Evolutionary conservation across 1,284 basidiomycete species (phyloP).

Genomic region (Ceratobasidium theobromae): DNA sequence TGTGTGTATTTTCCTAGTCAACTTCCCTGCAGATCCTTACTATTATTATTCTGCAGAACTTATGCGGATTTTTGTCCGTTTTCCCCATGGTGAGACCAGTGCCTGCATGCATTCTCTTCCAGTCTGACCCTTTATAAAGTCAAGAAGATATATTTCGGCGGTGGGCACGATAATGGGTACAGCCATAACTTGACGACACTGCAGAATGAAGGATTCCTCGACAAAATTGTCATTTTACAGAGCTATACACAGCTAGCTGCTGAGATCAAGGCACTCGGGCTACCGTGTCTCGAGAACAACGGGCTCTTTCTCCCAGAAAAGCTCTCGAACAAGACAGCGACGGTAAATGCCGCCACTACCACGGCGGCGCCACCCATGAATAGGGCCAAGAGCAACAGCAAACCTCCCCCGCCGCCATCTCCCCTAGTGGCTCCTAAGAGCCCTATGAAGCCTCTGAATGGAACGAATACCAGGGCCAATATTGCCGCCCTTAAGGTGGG

Average conservation of each 20-base stretch:
- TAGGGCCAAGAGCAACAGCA: background rate
- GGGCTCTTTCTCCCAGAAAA: constrained; percentile 65
- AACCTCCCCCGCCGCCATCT: background rate
- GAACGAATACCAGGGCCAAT: constrained; percentile 11
- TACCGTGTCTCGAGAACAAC: constrained; percentile 58
- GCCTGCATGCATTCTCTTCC: background rate
- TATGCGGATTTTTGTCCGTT: constrained; percentile 60
- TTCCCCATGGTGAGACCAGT: constrained; percentile 52
- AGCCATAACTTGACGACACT: constrained; percentile 60
- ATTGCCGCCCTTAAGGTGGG: constrained; percentile 4
- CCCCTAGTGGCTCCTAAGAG: background rate
- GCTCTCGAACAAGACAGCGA: constrained; percentile 38
- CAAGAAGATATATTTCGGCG: constrained; percentile 43
- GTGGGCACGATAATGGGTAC: constrained; percentile 75
- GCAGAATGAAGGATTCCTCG: constrained; percentile 61
- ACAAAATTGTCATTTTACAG: constrained; percentile 67
- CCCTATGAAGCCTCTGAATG: background rate
- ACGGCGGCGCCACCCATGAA: constrained; percentile 21
- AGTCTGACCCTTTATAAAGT: background rate
- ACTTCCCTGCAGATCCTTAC: background rate
- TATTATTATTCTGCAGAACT: constrained; percentile 45
- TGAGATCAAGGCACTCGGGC: constrained; percentile 57
- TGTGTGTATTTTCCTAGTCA: constrained; percentile 39
- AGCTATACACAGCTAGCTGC: constrained; percentile 62
- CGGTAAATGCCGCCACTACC: background rate